Evolutionary conservation across 164 flowering plant genomes (phyloP).

Genomic region (Euptelea pleiosperma): DNA sequence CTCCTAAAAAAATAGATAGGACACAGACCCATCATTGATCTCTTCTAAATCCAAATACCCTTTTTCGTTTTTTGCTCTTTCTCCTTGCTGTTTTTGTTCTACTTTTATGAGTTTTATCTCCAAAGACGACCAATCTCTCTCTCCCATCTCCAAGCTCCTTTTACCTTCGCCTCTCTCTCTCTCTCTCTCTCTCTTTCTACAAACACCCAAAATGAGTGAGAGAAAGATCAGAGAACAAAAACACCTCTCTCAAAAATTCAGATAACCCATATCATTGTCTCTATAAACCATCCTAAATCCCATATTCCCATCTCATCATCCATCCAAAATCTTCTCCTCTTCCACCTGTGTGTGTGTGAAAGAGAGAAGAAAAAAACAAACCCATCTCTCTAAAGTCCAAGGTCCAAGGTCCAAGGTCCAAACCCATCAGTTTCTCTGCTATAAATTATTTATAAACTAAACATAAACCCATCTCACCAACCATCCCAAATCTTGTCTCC

Average conservation of each 20-base stretch:
- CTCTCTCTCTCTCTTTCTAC: not conserved
- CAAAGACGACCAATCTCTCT: not conserved
- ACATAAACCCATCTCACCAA: not conserved
- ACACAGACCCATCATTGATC: no score
- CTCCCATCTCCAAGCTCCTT: constrained; percentile 17
- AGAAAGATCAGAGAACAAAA: not conserved
- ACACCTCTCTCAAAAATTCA: constrained; percentile 9
- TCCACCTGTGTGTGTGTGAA: not conserved
- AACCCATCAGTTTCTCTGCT: not conserved
- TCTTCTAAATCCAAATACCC: no score
- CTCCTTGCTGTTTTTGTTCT: no score
- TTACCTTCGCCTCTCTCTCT: not conserved
- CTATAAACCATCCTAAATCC: not conserved
- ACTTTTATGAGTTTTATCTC: no score
- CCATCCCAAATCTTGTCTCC: not conserved
- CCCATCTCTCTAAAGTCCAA: constrained; percentile 7
- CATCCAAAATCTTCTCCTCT: constrained; percentile 6
- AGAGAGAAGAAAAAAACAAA: not conserved
- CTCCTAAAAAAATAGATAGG: constrained; percentile 10
- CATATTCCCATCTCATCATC: not conserved
- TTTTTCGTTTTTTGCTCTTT: no score
- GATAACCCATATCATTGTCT: constrained; percentile 16
- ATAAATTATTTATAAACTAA: no score
- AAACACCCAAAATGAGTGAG: not conserved
- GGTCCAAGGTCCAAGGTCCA: no score